Conservation (phyloP, 108 stramenopile species). For the Pelagomonas calceolata region DNA sequence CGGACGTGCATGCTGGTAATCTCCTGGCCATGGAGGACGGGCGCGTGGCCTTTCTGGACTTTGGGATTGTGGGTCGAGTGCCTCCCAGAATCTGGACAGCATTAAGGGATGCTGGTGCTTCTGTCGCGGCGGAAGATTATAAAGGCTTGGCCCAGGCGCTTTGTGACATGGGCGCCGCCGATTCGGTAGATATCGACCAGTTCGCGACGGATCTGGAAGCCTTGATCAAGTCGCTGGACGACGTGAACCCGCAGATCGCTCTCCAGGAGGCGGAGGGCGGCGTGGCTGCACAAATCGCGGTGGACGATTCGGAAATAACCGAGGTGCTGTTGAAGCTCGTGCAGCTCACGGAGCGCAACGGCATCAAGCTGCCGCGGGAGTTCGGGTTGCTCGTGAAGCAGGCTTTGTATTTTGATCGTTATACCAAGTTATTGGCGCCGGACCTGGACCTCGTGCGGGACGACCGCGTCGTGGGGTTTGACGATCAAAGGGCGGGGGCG, state of each 20-base stretch:
- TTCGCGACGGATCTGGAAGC: constrained; percentile 73
- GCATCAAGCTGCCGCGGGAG: constrained; percentile 82
- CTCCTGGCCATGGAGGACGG: constrained; percentile 29
- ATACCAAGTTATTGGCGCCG: constrained; percentile 83
- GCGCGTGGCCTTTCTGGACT: constrained; percentile 38
- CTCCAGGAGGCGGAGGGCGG: constrained; percentile 41
- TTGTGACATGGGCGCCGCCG: constrained; percentile 79
- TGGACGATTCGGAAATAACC: constrained; percentile 78
- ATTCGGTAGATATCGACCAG: constrained; percentile 64
- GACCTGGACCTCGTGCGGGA: constrained; percentile 68
- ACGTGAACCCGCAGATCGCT: constrained; percentile 59
- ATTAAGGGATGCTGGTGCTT: constrained; percentile 64
- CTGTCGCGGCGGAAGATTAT: constrained; percentile 63
- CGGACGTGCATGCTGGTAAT: constrained; percentile 90
- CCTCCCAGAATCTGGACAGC: constrained; percentile 68
- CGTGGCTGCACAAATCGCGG: constrained; percentile 41
- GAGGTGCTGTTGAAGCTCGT: constrained; percentile 73
- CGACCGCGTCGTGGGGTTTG: constrained; percentile 34
- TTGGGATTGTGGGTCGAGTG: constrained; percentile 89
- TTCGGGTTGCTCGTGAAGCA: constrained; percentile 93
- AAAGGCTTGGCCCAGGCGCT: constrained; percentile 71
- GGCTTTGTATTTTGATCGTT: constrained; percentile 89
- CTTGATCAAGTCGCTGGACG: constrained; percentile 56
- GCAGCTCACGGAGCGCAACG: constrained; percentile 77
- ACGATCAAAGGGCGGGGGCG: no score